These are phyloP conservation scores for Spinellus fusiger DNA, from an alignment of 192 early-diverging fungal genomes.

Conservation along the genomic window DNA sequence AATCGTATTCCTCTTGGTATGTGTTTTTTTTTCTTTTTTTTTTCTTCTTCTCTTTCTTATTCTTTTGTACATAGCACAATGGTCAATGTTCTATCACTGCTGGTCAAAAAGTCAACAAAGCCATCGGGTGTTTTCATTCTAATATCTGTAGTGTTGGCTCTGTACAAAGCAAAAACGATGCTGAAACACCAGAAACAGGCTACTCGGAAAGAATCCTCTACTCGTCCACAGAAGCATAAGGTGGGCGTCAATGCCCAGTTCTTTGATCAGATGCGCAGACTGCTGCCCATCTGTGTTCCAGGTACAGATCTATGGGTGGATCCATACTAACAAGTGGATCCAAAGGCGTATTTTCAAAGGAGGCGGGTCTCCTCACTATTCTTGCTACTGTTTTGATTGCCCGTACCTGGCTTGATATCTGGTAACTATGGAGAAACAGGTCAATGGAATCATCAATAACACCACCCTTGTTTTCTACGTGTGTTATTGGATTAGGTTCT, in stretches of 20 bases:
- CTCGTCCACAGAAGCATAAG: constrained; percentile 12
- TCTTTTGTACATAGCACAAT: constrained; percentile 2
- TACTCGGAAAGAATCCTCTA: background rate
- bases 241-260: constrained; percentile 54
- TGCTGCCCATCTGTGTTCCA: constrained; percentile 57
- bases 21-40: too few species aligned
- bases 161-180: constrained; percentile 4
- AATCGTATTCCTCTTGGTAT: too few species aligned
- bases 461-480: background rate
- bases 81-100: constrained; percentile 6
- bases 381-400: constrained; percentile 50
- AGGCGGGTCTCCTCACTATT: constrained; percentile 36
- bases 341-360: constrained; percentile 42
- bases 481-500: constrained; percentile 28
- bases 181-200: background rate
- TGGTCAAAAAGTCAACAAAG: background rate
- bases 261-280: constrained; percentile 46
- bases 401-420: constrained; percentile 58
- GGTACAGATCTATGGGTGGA: constrained; percentile 10
- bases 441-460: too few species aligned
- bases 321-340: background rate
- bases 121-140: constrained; percentile 3
- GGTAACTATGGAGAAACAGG: constrained; percentile 17
- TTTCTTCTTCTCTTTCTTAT: background rate
- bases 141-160: constrained; percentile 6